Base-by-base conservation (phyloP, 2,329 filamentous ascomycete genomes). In the Neonectria coccinea region DNA sequence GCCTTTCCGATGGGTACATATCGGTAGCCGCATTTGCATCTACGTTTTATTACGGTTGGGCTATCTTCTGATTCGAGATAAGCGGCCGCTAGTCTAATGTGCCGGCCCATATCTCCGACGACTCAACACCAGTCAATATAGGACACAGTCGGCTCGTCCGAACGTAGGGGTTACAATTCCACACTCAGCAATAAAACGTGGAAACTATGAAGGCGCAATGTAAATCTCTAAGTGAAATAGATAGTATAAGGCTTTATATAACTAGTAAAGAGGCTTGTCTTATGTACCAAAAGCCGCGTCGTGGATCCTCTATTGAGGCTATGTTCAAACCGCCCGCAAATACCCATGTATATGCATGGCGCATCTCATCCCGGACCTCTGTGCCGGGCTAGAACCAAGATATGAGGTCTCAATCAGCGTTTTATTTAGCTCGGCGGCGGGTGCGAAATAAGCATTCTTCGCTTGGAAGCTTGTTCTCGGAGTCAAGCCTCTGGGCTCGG, bases 391-490 rank as follows among this genome's bases (percentile, higher is more conserved):
- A 25, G 16, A 22, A 44, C 16, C 1, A 11, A 10, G 56, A 27
- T 52, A 31, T 56, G 22, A 11, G 29, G 48, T 36, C 18, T 29
- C 36, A 11, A 53, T 14, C 22, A 45, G 45, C 27, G 18, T 33
- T 18, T 27, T 31, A 36, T 33, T 47, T 53, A 57, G 59, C 53
- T 60, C 51, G 42, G 5, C 20, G 33, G 47, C 47, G 45, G 39
- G 20, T 18, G 7, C 11, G 31, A 56, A 56, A 62, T 47, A 62
- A 62, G 59, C 53, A 62, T 62, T 47, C 20, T 20, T 41, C 45
- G 27, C 39, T 44, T 29, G n/a, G 50, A 44, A 62, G 59, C 59
- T 62, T 62, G 52, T 56, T 42, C 7, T 20, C 25, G 41, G 52
- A 51, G 31, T 41, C 31, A 48, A 39, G 50, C 9, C 41, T 45